Percentiles rank a stretch among this genome's conserved stretches.
Evolutionary conservation across 495 filamentous ascomycete species (phyloP).

Genomic region (Podospora didyma): DNA sequence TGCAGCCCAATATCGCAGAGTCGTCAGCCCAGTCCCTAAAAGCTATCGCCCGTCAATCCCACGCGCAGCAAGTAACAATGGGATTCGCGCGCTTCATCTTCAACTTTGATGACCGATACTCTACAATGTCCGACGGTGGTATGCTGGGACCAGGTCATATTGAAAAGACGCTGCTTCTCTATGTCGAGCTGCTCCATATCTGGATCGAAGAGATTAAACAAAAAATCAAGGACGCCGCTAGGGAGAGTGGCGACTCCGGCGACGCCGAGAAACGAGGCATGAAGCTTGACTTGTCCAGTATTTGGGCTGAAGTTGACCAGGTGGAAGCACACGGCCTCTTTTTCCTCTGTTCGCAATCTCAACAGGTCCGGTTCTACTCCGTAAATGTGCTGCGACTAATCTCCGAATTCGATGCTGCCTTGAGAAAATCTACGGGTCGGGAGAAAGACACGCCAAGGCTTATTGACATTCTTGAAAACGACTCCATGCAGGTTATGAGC

Average conservation of each 20-base stretch:
- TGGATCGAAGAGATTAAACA: conserved; percentile 96
- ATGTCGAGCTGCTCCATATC: conserved; percentile 88
- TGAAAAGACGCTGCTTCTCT: conserved; percentile 86
- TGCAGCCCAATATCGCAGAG: conserved; percentile 84
- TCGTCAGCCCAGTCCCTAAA: conserved; percentile 92
- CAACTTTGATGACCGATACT: conserved; percentile 93
- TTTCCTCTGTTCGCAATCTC: conserved; percentile 93
- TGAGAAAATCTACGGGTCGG: conserved; percentile 56
- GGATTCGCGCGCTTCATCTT: conserved; percentile 97
- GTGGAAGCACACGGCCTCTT: conserved; percentile 97
- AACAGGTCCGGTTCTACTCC: conserved; percentile 81
- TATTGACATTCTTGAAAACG: conserved; percentile 87
- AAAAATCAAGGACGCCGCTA: conserved; percentile 70
- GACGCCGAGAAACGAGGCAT: conserved; percentile 56
- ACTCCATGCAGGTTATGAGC: conserved; percentile 82
- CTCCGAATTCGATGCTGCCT: conserved; percentile 86
- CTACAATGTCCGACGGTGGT: conserved; percentile 95
- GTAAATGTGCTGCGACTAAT: conserved; percentile 89
- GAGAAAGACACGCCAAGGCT: conserved; percentile 65
- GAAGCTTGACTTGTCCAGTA: conserved; percentile 80
- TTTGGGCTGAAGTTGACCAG: conserved; percentile 90
- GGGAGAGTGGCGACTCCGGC: conserved; percentile 57
- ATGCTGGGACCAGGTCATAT: conserved; percentile 95
- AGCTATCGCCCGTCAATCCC: conserved; percentile 87
- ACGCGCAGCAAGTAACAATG: conserved; percentile 94